A percentile compares a stretch with the other conserved stretches of the same genome.
Conservation (phyloP, 495 filamentous ascomycete species). For the Penicillium subrubescens region DNA sequence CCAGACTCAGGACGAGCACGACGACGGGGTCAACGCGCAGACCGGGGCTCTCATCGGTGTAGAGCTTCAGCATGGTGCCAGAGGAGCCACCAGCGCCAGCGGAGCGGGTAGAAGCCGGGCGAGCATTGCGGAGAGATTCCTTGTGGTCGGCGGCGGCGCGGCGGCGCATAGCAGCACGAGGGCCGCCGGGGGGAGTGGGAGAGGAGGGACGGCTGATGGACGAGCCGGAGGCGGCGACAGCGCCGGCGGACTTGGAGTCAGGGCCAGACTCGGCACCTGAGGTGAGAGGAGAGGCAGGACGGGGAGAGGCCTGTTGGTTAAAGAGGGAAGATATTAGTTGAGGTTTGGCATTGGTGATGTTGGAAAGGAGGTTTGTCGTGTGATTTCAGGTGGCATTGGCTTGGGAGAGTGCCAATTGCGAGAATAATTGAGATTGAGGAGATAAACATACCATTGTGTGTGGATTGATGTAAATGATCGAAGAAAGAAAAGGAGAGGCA, state of each 20-base stretch:
- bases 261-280: constrained; percentile 53
- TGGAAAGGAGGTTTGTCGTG: constrained; percentile 10
- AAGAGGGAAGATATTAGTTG: constrained; percentile 8
- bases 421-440: constrained; percentile 14
- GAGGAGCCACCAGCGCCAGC: constrained; percentile 95
- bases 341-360: constrained; percentile 7
- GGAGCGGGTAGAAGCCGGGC: constrained; percentile 86
- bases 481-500: constrained; percentile 13
- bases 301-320: constrained; percentile 42
- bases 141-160: constrained; percentile 94
- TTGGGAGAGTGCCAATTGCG: not conserved
- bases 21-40: constrained; percentile 97
- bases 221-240: constrained; percentile 60
- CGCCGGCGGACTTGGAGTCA: constrained; percentile 66
- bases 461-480: constrained; percentile 11
- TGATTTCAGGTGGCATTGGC: constrained; percentile 2
- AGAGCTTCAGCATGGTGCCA: constrained; percentile 98
- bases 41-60: constrained; percentile 96
- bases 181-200: constrained; percentile 88
- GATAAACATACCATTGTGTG: constrained; percentile 43
- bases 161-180: constrained; percentile 90
- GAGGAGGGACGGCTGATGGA: constrained; percentile 77
- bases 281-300: constrained; percentile 51
- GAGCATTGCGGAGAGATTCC: constrained; percentile 86
- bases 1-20: constrained; percentile 88